Evolutionary conservation across 352 stramenopile species (phyloP), one percentile per base, ranked within the genome.

Genomic region (Elongisporangium undulatum): DNA sequence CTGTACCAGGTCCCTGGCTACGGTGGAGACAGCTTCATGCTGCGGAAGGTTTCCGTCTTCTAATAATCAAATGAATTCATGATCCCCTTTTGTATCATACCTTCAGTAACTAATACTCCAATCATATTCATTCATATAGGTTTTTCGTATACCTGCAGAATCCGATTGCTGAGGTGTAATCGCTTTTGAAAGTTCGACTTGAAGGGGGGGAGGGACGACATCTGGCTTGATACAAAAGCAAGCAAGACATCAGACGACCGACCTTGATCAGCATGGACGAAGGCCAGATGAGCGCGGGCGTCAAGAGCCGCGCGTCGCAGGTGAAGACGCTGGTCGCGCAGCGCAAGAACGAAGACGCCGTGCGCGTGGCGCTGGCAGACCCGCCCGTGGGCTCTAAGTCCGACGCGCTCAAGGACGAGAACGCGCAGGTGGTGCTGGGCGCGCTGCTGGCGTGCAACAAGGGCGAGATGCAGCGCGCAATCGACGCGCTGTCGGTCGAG

Each of bases 391-490:
- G 79, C 20, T 72, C 82, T 34, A 89, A 87, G 55, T 73, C 67
- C n/a, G 77, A 89, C 45, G 61, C 69, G 15, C 59, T 88, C 53
- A 92, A 92, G 60, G 67, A 81, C 58, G 71, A 82, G 55, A 95
- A 95, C 70, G 82, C 85, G 29, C 82, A 95, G 61, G 87, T 72
- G 34, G 84, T 95, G 54, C 81, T 95, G 66, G 26, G 68, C 48
- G 84, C 83, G 24, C 63, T 95, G 16, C n/a, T 79, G 51, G 83
- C 86, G 19, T 95, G 86, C 71, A 93, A 92, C 69, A 95, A 95
- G 71, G 84, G 82, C 62, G 86, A 95, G 69, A 92, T 90, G 79
- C 81, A 92, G 68, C 82, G 81, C 59, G 67, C 75, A 23, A 82
- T 97, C 60, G 82, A 95, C 61, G 79, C 74, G 55, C 73, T 97